Evolutionary conservation across 2,329 filamentous ascomycete species (phyloP), one percentile per base, ranked within the genome.

Genomic region (Fonsecaea nubica): DNA sequence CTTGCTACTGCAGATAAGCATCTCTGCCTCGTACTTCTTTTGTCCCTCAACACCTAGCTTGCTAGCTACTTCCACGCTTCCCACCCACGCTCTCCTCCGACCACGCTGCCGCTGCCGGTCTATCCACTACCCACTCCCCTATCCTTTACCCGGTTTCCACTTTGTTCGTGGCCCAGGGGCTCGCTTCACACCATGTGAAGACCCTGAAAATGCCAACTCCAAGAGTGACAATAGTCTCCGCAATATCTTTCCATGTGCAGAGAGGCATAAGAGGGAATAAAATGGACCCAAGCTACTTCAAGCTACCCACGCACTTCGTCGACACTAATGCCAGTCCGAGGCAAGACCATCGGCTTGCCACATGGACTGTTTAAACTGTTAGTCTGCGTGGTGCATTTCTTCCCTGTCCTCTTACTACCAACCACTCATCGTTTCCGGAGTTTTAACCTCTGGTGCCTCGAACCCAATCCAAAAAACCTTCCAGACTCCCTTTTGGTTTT

Each of bases 331-430:
- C 45, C 18, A 25, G 45, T 25, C 45, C 21, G 45, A 50, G 45
- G 45, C 45, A 50, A 25, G 45, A 50, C 45, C 18, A 25, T 50
- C 45, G 45, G 18, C 45, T 50, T 50, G 45, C 45, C 45, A 50
- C 45, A 50, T 50, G 45, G 45, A 9, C 15, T 50, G 45, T 25
- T 50, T 25, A 25, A 50, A 25, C 45, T 50, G 45, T 42, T 42
- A 2, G 13, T 4, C 36, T 40, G 40, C 38, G 42, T 25, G 45
- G 18, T 25, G 45, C 45, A 12, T 25, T 50, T 50, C 8, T 25
- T 50, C 18, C 45, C 7, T 42, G 5, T 15, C 13, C 40, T 42
- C 40, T n/a, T n/a, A n/a, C 15, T 42, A 42, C 8, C 36, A 40
- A 10, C 40, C 13, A 42, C 40, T 42, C 40, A 42, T 42, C 40